A percentile compares a stretch with the other conserved stretches of the same genome.
Conservation (phyloP, 2,329 filamentous ascomycete species). For the Nothophaeocryptopus gaeumannii region DNA sequence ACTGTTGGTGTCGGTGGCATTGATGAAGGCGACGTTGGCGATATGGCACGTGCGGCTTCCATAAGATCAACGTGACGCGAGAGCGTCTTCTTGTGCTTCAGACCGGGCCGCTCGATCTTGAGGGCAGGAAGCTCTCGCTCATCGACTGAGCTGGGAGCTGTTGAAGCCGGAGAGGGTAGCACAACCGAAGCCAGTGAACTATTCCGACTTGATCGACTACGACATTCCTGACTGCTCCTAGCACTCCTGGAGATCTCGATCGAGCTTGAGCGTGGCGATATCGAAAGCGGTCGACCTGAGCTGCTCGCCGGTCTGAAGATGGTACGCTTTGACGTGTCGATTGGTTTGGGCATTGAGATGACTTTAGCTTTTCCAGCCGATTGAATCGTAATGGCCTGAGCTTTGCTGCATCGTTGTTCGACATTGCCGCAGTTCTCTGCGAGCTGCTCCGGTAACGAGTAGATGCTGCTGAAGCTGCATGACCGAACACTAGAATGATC, state of each 20-base stretch:
- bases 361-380: slow-evolving; percentile 30
- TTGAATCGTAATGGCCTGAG: slow-evolving; percentile 30
- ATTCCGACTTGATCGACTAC: slow-evolving; percentile 8
- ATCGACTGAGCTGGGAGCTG: slow-evolving; percentile 25
- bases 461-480: slow-evolving; percentile 12
- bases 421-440: slow-evolving; percentile 20
- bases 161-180: slow-evolving; percentile 20
- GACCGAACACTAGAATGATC: slow-evolving; percentile 26
- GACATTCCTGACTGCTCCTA: slow-evolving; percentile 21
- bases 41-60: slow-evolving; percentile 14
- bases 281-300: slow-evolving; percentile 1
- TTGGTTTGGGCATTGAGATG: slow-evolving; percentile 27
- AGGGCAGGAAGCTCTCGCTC: slow-evolving; percentile 8
- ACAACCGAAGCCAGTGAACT: slow-evolving; percentile 15
- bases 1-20: not conserved
- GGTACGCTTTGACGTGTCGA: slow-evolving; percentile 9
- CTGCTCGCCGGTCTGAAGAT: slow-evolving; percentile 4
- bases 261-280: slow-evolving; percentile 2
- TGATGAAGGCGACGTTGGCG: slow-evolving; percentile 4
- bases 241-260: slow-evolving; percentile 11
- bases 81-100: slow-evolving; percentile 3
- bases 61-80: slow-evolving; percentile 21
- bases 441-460: slow-evolving; percentile 24
- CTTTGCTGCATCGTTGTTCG: slow-evolving; percentile 28
- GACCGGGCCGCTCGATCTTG: not conserved